These are phyloP conservation scores for Chlamydomonas sphaeroides DNA, from an alignment of 139 green algal genomes.

Conservation along the genomic window DNA sequence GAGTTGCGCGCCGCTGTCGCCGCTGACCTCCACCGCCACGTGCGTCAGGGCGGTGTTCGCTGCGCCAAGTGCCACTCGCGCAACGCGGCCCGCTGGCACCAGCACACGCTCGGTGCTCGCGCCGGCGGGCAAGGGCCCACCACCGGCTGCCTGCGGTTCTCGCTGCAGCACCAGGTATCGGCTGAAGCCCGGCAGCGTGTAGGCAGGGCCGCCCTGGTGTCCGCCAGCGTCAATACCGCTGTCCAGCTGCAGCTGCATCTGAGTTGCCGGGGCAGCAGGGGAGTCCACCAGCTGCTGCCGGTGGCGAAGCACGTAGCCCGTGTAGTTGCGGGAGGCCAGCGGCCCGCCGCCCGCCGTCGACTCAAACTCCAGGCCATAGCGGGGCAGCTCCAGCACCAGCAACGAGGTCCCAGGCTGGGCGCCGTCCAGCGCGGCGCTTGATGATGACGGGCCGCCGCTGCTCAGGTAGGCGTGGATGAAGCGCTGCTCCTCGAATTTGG, in stretches of 20 bases:
- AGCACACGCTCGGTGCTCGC: constrained; percentile 31
- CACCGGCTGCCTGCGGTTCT: neutral
- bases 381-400: constrained; percentile 57
- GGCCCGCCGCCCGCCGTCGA: neutral
- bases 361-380: constrained; percentile 62
- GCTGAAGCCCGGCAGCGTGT: constrained; percentile 61
- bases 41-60: neutral
- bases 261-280: too few relatives aligned
- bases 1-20: neutral
- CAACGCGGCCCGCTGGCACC: constrained; percentile 36
- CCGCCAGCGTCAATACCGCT: neutral
- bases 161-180: constrained; percentile 63
- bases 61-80: too few relatives aligned
- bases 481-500: constrained; percentile 49
- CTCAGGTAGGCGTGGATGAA: constrained; percentile 47
- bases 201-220: neutral
- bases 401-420: neutral
- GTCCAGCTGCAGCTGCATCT: too few relatives aligned
- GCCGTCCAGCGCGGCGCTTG: too few relatives aligned
- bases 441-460: neutral
- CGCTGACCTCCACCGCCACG: too few relatives aligned
- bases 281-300: constrained; percentile 5
- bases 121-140: neutral
- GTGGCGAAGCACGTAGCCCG: constrained; percentile 29
- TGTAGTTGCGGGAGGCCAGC: constrained; percentile 32